These are phyloP conservation scores for Leishmania tarentolae DNA, from an alignment of 208 protist genomes.

Conservation along the genomic window DNA sequence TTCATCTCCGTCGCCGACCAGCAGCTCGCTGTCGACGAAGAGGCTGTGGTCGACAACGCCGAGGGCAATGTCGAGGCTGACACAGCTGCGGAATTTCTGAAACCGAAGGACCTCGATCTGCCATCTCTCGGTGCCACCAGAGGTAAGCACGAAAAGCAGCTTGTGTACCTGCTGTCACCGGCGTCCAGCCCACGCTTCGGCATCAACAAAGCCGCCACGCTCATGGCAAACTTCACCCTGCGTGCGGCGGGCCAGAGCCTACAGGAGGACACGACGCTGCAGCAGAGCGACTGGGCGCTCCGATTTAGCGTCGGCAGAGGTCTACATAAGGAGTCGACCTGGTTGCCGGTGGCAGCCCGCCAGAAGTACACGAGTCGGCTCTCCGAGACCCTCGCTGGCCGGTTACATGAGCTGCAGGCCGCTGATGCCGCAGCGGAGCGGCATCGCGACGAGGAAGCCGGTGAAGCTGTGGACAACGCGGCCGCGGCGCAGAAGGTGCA, in stretches of 20 bases:
- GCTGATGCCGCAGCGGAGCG: background rate
- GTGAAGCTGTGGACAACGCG: background rate
- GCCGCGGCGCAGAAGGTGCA: constrained; percentile 13
- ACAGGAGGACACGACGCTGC: constrained; percentile 7
- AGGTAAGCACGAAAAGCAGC: constrained; percentile 38
- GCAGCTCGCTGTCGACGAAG: constrained; percentile 15
- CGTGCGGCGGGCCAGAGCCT: constrained; percentile 10
- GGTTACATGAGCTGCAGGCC: background rate
- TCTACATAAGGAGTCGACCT: constrained; percentile 68
- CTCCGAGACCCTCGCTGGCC: background rate
- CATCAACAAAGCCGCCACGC: constrained; percentile 44
- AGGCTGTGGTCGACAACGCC: constrained; percentile 14
- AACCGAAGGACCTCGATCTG: constrained; percentile 15
- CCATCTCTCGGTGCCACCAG: constrained; percentile 9
- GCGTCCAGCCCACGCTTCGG: constrained; percentile 56
- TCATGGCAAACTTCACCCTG: constrained; percentile 23
- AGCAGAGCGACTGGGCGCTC: constrained; percentile 57
- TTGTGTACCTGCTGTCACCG: constrained; percentile 48
- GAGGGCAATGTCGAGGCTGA: constrained; percentile 16
- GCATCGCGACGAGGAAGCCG: constrained; percentile 4
- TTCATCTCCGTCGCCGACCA: constrained; percentile 18
- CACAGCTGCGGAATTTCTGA: constrained; percentile 14
- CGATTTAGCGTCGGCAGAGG: constrained; percentile 63
- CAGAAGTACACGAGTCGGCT: constrained; percentile 14
- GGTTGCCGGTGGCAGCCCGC: constrained; percentile 58